Base-by-base conservation (phyloP, 495 filamentous ascomycete genomes). In the Amniculicola lignicola region DNA sequence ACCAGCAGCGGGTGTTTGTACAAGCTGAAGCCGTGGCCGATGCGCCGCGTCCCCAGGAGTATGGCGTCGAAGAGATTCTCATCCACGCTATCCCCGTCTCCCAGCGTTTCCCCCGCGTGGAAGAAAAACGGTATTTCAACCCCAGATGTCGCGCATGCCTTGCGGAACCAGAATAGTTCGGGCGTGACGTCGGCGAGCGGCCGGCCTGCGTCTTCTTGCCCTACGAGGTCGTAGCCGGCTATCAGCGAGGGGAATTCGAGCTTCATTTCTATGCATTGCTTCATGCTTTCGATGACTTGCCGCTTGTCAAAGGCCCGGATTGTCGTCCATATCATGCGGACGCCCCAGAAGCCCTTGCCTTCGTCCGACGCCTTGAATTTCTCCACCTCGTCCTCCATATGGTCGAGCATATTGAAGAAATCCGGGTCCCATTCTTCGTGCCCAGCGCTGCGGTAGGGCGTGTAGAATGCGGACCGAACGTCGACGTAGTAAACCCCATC, bases 121-220 rank as follows among this genome's bases (percentile, higher is more conserved):
- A 98, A 91, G 74, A 92, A 93, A 72, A 95, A 94, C 2, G 93
- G 93, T n/a, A 98, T 85, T 19, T 93, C 81, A 24, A 95, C 77
- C 6, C 77, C 82, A 66, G 89, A 83, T 63, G 87, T 79, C 10
- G 79, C 78, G 66, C 91, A 96, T 45, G 81, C 79, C 64, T 92
- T 92, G 29, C 82, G 82, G 75, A 97, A 96, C 88, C 88, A 96
- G 63, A 96, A 90, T 0, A 97, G 71, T 47, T 94, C 79, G 0
- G 91, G 90, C 0, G 89, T 78, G 2, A 94, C 73, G 60, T 91
- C 86, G 23, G 77, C 77, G 7, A 96, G 81, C 1, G 89, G 75
- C 33, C 88, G 77, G 4, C 90, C 90, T 4, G 73, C 62, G 59
- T 92, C 85, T 74, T 96, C 93, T 70, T 89, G 86, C 0, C 88